Percentiles rank a stretch among this genome's conserved stretches.
Conservation (phyloP, 1,284 basidiomycete species). For the Meripilus lineatus region DNA sequence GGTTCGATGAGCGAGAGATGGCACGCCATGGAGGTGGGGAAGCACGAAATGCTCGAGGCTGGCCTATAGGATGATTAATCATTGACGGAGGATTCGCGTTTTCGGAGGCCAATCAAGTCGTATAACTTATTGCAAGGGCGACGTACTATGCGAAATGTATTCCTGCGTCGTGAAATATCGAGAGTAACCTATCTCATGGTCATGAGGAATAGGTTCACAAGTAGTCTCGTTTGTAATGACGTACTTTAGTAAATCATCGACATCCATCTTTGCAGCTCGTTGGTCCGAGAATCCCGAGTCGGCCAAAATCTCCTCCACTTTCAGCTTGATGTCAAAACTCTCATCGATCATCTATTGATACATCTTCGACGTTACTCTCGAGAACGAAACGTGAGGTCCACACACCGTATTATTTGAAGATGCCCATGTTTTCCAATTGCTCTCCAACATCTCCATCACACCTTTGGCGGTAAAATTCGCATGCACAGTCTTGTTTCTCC, state of each 20-base stretch:
- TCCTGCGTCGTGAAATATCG: constrained; percentile 80
- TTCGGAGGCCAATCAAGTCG: too few species aligned
- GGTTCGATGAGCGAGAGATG: too few species aligned
- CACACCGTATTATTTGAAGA: constrained; percentile 73
- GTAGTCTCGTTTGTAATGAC: constrained; percentile 14
- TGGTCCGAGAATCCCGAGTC: constrained; percentile 62
- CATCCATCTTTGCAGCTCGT: constrained; percentile 76
- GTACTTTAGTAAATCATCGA: constrained; percentile 75
- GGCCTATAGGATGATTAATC: too few species aligned
- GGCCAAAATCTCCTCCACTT: constrained; percentile 74
- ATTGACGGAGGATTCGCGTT: too few species aligned
- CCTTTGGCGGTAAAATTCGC: constrained; percentile 91
- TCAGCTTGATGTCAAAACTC: constrained; percentile 62
- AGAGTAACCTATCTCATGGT: constrained; percentile 43
- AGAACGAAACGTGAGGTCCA: constrained; percentile 7
- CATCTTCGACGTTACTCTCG: neutral
- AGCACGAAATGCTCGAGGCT: too few species aligned
- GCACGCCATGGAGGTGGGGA: too few species aligned
- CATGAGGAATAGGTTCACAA: neutral
- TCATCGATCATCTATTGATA: constrained; percentile 65
- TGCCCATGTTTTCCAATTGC: constrained; percentile 94
- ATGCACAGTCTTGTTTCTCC: constrained; percentile 89
- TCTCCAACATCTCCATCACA: constrained; percentile 91
- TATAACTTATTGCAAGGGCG: too few species aligned
- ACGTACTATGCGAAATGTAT: constrained; percentile 82